Base-by-base conservation (phyloP, 2,329 filamentous ascomycete species). In the Proliferodiscus dingleyae region DNA sequence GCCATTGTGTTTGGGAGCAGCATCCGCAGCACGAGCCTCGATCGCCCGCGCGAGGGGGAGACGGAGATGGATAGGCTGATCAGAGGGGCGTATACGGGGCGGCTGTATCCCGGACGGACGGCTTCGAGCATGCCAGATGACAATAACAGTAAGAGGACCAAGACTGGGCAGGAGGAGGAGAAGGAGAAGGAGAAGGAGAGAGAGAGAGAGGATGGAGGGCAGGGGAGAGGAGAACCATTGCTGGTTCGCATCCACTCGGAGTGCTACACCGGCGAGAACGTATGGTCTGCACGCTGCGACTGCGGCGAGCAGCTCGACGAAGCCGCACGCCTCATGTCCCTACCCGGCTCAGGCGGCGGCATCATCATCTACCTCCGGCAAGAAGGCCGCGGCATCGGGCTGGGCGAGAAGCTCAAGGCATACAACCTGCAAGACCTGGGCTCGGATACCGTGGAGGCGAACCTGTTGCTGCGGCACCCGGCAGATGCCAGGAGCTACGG, bases 251-350 rank as follows among this genome's bases (percentile, higher is more conserved):
- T 98, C 62, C 93, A 98, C 66, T 95, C 88, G 3, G 93, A 98
- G 68, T 98, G 93, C 70, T 98, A 98, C 67, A 98, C 93, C 0
- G 93, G 93, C 48, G 93, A 98, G 72, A 98, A 93, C 1, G 93
- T 94, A 1, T 97, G 93, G 93, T 96, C 90, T 6, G 91, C 93
- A 28, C 83, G 93, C 22, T 98, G 93, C 70, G 93, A 98, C 69
- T 98, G 93, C 65, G 93, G 93, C 46, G 93, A 98, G 69, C 93
- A 98, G 66, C 77, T 98, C 2, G 93, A 98, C 65, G 93, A 98
- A 70, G 93, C 93, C 1, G 93, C 91, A 1, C 79, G 93, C 21
- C 71, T 98, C 2, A 98, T 98, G 93, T 85, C 86, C 13, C 71
- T 89, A 22, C 83, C 81, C 8, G 64, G 73, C 73, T 57, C 77